Conservation (phyloP, 495 filamentous ascomycete genomes). For the Cercophora newfieldiana region DNA sequence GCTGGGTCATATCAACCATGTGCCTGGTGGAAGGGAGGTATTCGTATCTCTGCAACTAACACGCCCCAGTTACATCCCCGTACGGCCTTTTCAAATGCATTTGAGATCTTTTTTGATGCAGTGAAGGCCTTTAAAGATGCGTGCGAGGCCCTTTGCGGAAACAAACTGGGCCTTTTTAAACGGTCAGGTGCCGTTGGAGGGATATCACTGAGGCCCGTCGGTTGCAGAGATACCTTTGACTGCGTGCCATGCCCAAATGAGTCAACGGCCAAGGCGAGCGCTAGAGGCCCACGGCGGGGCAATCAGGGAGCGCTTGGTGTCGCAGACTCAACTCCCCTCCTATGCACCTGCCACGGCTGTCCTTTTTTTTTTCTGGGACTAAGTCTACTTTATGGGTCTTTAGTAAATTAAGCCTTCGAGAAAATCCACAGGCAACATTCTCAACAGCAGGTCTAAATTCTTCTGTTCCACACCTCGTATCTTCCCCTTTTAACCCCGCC, state of each 20-base stretch:
- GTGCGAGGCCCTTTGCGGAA: too few relatives aligned
- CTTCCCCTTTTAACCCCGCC: conserved; percentile 6
- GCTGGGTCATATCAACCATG: neutral
- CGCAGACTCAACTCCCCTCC: conserved; percentile 1
- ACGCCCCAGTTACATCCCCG: too few relatives aligned
- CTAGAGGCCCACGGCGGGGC: conserved; percentile 13
- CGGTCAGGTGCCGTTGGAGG: too few relatives aligned
- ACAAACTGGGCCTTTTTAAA: too few relatives aligned
- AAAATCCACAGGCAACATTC: neutral
- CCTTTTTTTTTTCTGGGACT: neutral
- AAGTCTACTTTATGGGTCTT: neutral
- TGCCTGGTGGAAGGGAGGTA: too few relatives aligned
- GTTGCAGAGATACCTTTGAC: too few relatives aligned
- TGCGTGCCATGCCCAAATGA: conserved; percentile 12
- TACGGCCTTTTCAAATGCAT: too few relatives aligned
- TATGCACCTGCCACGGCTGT: neutral
- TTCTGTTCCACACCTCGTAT: neutral
- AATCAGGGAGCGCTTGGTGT: neutral
- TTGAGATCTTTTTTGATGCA: too few relatives aligned
- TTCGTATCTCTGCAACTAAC: too few relatives aligned
- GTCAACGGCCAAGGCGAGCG: conserved; percentile 1
- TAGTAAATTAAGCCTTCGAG: neutral
- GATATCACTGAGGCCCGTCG: too few relatives aligned
- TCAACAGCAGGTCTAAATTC: neutral
- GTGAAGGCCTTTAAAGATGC: too few relatives aligned